These are phyloP conservation scores for Irpex rosettiformis DNA, from an alignment of 1,284 basidiomycete genomes.

Conservation along the genomic window DNA sequence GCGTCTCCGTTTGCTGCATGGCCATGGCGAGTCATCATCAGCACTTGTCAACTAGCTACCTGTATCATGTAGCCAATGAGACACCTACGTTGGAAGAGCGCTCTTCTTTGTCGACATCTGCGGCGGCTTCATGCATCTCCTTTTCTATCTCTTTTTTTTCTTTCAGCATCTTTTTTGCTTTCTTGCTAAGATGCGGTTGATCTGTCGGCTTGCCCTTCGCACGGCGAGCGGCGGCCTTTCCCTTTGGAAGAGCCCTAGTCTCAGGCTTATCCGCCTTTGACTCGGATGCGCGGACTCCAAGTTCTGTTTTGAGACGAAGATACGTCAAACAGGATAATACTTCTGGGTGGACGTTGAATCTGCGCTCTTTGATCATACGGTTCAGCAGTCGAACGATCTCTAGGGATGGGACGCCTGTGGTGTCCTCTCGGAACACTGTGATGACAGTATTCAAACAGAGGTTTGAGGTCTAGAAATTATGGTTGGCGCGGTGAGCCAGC, in stretches of 20 bases:
- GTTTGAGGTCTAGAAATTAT: slow-evolving; percentile 59
- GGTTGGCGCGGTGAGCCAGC: background rate
- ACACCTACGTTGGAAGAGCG: slow-evolving; percentile 72
- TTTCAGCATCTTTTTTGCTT: slow-evolving; percentile 75
- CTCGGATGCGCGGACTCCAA: slow-evolving; percentile 75
- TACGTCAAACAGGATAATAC: slow-evolving; percentile 85
- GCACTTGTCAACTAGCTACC: slow-evolving; percentile 7
- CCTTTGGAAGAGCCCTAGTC: slow-evolving; percentile 39
- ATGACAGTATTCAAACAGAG: slow-evolving; percentile 81
- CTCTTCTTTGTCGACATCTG: slow-evolving; percentile 92
- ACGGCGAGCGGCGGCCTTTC: slow-evolving; percentile 44
- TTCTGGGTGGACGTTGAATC: slow-evolving; percentile 87
- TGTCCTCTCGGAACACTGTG: slow-evolving; percentile 78
- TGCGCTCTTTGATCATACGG: slow-evolving; percentile 94
- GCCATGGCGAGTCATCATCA: slow-evolving; percentile 13
- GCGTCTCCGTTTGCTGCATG: slow-evolving; percentile 90
- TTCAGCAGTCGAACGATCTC: slow-evolving; percentile 91
- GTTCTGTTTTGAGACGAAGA: slow-evolving; percentile 86
- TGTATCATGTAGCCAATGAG: slow-evolving; percentile 10
- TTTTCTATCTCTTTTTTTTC: slow-evolving; percentile 84
- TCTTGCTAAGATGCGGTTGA: slow-evolving; percentile 83
- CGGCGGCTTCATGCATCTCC: slow-evolving; percentile 92
- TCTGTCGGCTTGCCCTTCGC: slow-evolving; percentile 61
- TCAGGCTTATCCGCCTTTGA: slow-evolving; percentile 56
- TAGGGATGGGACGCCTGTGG: slow-evolving; percentile 77